Conservation (phyloP, 1,284 basidiomycete species). For the Acaromyces ingoldii region DNA sequence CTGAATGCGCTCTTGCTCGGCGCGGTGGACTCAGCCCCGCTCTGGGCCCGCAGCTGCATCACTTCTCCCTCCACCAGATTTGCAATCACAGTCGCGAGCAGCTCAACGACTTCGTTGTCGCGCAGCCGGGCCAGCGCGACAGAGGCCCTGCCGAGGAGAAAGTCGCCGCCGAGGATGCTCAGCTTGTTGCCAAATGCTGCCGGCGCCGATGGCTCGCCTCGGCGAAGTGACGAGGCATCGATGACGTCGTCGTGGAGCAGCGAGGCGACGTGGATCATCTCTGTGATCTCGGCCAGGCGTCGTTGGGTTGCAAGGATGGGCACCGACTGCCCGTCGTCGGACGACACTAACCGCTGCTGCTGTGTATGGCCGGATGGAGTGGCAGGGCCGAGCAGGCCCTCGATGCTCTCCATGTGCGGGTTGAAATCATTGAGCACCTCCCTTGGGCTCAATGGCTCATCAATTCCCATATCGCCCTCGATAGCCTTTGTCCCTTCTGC, state of each 20-base stretch:
- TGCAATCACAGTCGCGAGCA: conserved; percentile 84
- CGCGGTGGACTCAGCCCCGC: background rate
- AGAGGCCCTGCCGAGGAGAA: conserved; percentile 84
- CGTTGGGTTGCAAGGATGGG: conserved; percentile 73
- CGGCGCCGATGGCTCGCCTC: conserved; percentile 77
- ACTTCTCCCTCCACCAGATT: conserved; percentile 97
- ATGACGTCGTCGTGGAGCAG: conserved; percentile 93
- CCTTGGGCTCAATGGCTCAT: conserved; percentile 66
- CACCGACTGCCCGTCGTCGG: background rate
- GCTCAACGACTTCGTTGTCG: conserved; percentile 81
- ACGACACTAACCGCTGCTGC: background rate
- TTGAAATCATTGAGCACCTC: conserved; percentile 81
- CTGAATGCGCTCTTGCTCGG: conserved; percentile 11
- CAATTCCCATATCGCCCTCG: conserved; percentile 53
- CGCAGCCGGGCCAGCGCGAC: conserved; percentile 82
- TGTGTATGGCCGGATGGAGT: conserved; percentile 6
- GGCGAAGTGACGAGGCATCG: conserved; percentile 75
- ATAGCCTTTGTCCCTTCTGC: conserved; percentile 45
- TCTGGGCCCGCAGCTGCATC: conserved; percentile 63
- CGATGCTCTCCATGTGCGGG: conserved; percentile 61
- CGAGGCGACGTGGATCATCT: conserved; percentile 98
- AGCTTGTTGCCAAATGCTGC: conserved; percentile 91
- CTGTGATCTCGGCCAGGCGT: conserved; percentile 89
- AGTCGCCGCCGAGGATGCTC: conserved; percentile 88
- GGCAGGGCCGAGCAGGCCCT: conserved; percentile 50